Evolutionary conservation across 345 rosid genomes (phyloP).

Genomic region (Lepidium aucheri): DNA sequence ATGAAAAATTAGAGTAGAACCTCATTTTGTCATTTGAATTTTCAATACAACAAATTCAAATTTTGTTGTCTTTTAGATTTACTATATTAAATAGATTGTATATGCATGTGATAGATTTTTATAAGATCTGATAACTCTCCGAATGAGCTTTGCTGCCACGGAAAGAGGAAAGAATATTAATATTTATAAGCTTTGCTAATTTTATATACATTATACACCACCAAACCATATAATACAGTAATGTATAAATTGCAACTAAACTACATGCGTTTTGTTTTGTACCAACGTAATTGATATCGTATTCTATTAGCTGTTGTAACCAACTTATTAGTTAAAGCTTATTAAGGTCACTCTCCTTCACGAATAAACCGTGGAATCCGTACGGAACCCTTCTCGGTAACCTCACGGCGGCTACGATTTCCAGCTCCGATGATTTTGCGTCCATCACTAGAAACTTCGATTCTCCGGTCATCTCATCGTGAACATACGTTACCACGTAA

Average conservation of each 20-base stretch:
- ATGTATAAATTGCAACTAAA: not conserved
- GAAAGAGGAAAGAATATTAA: not conserved
- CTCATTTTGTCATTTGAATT: not conserved
- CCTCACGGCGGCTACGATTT: constrained; percentile 21
- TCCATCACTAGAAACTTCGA: constrained; percentile 35
- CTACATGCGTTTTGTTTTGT: not conserved
- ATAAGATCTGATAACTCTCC: not conserved
- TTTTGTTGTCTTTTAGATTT: not conserved
- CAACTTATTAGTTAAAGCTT: not conserved
- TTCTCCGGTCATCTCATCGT: constrained; percentile 18
- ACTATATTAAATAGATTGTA: not conserved
- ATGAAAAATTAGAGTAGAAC: too few species aligned
- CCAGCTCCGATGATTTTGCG: constrained; percentile 30
- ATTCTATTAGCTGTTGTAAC: not conserved
- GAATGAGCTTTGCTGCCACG: not conserved
- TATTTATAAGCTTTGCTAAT: not conserved
- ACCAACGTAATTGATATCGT: not conserved
- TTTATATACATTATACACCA: constrained; percentile 12
- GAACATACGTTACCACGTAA: constrained; percentile 14
- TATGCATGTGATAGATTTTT: not conserved
- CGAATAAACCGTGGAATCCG: constrained; percentile 29
- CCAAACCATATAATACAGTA: not conserved
- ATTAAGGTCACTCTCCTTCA: constrained; percentile 29
- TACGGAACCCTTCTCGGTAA: constrained; percentile 33
- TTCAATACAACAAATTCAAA: not conserved